Evolutionary conservation across 306 rosid species (phyloP).

Genomic region (Coriaria nepalensis): DNA sequence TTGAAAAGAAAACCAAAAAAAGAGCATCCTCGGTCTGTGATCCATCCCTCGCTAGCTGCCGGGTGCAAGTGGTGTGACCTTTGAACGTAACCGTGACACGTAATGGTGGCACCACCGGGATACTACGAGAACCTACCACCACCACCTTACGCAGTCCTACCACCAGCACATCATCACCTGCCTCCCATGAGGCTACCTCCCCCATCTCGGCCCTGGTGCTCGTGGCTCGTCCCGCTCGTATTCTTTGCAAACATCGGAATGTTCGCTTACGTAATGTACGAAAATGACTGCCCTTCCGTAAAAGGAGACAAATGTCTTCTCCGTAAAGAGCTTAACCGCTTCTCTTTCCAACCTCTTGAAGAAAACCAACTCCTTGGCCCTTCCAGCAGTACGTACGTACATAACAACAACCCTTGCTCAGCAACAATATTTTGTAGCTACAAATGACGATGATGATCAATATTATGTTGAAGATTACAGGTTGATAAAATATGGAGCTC

Average conservation of each 20-base stretch:
- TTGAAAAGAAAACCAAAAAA: too few species aligned
- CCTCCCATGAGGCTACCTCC: conserved; percentile 19
- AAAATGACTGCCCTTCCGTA: conserved; percentile 49
- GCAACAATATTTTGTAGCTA: neutral
- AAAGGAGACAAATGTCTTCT: conserved; percentile 24
- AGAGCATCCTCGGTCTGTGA: too few species aligned
- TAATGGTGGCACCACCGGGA: too few species aligned
- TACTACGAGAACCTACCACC: too few species aligned
- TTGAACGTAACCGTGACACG: too few species aligned
- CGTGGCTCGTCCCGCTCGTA: conserved; percentile 62
- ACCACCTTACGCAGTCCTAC: too few species aligned
- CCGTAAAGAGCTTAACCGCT: conserved; percentile 27
- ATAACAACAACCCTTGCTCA: conserved; percentile 6
- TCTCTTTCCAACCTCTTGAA: conserved; percentile 56
- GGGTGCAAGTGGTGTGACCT: too few species aligned
- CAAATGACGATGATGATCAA: neutral
- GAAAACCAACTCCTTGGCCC: conserved; percentile 85
- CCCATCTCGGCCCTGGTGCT: conserved; percentile 30
- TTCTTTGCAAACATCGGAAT: conserved; percentile 30
- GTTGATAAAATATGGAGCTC: conserved; percentile 48
- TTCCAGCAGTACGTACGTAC: conserved; percentile 36
- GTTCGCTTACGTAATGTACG: conserved; percentile 48
- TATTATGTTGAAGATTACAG: conserved; percentile 21
- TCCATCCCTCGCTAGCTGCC: too few species aligned
- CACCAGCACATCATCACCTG: too few species aligned